phyloP scores from a whole-genome alignment of 352 stramenopile genomes.

The Aphanomyces stellatus region DNA sequence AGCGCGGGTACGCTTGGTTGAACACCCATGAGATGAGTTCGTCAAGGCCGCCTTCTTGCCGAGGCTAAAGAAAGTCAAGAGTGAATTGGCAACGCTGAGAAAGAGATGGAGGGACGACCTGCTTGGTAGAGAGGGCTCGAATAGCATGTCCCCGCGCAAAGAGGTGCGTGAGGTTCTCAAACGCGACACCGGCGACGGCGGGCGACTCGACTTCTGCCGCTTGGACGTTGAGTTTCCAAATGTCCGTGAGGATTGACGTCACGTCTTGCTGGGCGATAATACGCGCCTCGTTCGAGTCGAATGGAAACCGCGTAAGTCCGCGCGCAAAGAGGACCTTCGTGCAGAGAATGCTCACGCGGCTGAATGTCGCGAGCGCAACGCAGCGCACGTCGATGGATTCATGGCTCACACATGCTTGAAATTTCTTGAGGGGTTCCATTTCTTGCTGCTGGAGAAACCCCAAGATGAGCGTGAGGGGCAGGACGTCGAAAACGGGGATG shows the following conservation, averaged over 20 bases:
- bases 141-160: conserved; percentile 27
- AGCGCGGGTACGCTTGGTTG: conserved; percentile 52
- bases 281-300: conserved; percentile 74
- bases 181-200: conserved; percentile 36
- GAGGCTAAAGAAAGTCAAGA: background rate
- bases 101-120: background rate
- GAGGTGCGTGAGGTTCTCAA: conserved; percentile 49
- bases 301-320: conserved; percentile 59
- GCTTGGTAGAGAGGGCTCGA: conserved; percentile 20
- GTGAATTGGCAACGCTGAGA: too few relatives aligned
- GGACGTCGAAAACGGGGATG: conserved; percentile 43
- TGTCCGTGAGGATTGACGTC: conserved; percentile 61
- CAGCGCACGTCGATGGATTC: conserved; percentile 52
- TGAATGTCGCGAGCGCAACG: conserved; percentile 47
- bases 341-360: conserved; percentile 41
- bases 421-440: conserved; percentile 70
- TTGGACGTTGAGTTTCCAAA: conserved; percentile 77
- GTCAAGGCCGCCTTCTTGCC: conserved; percentile 32
- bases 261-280: conserved; percentile 76
- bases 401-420: conserved; percentile 55
- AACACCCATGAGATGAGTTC: conserved; percentile 55
- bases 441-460: conserved; percentile 54
- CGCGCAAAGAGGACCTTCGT: conserved; percentile 42
- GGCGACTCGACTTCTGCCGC: conserved; percentile 27
- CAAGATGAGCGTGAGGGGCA: conserved; percentile 51